These are phyloP conservation scores for Hortiboletus flavorubellus DNA, from an alignment of 768 basidiomycete species.

Conservation along the genomic window DNA sequence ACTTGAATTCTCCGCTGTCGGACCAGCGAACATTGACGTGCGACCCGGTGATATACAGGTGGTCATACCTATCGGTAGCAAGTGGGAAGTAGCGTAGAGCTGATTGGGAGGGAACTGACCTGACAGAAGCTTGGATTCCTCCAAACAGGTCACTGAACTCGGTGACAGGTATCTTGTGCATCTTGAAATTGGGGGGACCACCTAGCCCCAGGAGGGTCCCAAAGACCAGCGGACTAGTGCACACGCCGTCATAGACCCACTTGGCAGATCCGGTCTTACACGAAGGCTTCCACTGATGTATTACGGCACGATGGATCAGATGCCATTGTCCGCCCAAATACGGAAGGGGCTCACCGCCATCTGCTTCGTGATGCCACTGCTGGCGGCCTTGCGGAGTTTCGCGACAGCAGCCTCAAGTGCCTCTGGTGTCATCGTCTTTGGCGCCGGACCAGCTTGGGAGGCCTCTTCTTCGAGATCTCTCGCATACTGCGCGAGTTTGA, in stretches of 20 bases:
- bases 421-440: constrained; percentile 35
- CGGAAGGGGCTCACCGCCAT: constrained; percentile 34
- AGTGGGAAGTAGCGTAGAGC: not conserved
- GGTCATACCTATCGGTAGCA: constrained; percentile 33
- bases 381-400: constrained; percentile 43
- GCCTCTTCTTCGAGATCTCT: constrained; percentile 29
- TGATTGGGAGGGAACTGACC: constrained; percentile 26
- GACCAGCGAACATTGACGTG: constrained; percentile 47
- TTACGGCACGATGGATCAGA: not conserved
- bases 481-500: constrained; percentile 34
- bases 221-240: constrained; percentile 45
- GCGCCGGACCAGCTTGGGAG: constrained; percentile 1
- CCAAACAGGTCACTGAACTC: constrained; percentile 38
- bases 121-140: constrained; percentile 31
- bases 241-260: constrained; percentile 53
- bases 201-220: constrained; percentile 41
- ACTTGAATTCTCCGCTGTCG: constrained; percentile 53
- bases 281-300: constrained; percentile 48
- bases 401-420: constrained; percentile 42
- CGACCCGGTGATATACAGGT: constrained; percentile 37
- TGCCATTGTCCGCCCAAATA: not conserved
- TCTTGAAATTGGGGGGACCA: constrained; percentile 48
- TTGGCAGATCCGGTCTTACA: constrained; percentile 46
- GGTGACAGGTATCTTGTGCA: constrained; percentile 40
- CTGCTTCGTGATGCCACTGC: constrained; percentile 51